These are phyloP conservation scores for Fusarium musae DNA, from an alignment of 2,329 filamentous ascomycete genomes.

Conservation along the genomic window DNA sequence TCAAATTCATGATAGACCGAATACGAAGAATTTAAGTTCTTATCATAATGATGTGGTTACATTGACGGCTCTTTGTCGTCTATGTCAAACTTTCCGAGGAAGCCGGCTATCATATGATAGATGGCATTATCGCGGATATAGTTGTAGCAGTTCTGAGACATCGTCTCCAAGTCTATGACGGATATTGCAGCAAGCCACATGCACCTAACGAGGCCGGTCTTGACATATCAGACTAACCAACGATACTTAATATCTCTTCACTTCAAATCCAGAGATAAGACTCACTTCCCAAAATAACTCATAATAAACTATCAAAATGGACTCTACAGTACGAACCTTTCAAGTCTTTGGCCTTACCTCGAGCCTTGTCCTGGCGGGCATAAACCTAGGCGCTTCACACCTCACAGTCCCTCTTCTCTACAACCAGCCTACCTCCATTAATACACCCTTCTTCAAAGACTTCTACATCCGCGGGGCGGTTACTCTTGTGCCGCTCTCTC, in stretches of 20 bases:
- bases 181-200: constrained; percentile 14
- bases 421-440: constrained; percentile 19
- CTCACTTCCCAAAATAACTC: not conserved
- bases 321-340: constrained; percentile 2
- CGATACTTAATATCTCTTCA: not conserved
- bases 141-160: not conserved
- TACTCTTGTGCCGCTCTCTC: constrained; percentile 13
- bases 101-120: not conserved
- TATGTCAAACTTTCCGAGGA: not conserved
- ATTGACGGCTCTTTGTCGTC: not conserved
- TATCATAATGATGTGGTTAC: not conserved
- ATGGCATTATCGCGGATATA: not conserved
- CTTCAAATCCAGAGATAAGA: not conserved
- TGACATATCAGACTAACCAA: not conserved
- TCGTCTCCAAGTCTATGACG: not conserved
- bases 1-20: not conserved
- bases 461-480: constrained; percentile 29
- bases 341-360: constrained; percentile 29
- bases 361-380: constrained; percentile 26
- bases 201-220: constrained; percentile 9
- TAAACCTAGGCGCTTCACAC: constrained; percentile 32
- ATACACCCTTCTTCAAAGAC: constrained; percentile 32
- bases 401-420: constrained; percentile 35
- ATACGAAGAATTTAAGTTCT: not conserved
- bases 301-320: constrained; percentile 5